phyloP scores from a whole-genome alignment of 331 rosid genomes.

The Quercus lobata region DNA sequence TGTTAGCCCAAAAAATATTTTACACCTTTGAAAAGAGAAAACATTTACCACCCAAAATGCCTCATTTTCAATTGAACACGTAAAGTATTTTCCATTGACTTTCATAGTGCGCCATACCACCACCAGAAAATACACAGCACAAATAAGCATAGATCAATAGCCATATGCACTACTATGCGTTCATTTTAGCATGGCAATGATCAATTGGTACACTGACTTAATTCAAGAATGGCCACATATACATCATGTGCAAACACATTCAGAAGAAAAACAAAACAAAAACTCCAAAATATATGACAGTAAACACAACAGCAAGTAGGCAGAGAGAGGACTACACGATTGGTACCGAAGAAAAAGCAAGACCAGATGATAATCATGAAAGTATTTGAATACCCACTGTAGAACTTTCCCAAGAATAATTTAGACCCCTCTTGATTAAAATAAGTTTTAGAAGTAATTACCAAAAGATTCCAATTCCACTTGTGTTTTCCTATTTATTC shows the following conservation, averaged over 20 bases:
- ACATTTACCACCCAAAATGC: too few species aligned
- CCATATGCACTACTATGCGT: not conserved
- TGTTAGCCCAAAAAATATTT: too few species aligned
- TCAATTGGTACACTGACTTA: not conserved
- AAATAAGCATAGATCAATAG: not conserved
- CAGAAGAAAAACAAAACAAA: not conserved
- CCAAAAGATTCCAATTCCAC: too few species aligned
- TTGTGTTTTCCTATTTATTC: too few species aligned
- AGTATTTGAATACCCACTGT: conserved; percentile 52
- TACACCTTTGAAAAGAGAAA: too few species aligned
- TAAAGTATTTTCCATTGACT: too few species aligned
- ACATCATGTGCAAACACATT: not conserved
- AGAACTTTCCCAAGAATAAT: conserved; percentile 60
- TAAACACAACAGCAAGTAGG: not conserved
- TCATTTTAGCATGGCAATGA: not conserved
- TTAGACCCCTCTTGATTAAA: too few species aligned
- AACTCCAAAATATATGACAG: not conserved
- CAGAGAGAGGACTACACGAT: not conserved
- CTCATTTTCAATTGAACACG: too few species aligned
- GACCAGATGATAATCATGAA: conserved; percentile 8
- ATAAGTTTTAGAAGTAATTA: too few species aligned
- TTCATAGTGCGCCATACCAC: too few species aligned
- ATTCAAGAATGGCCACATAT: not conserved
- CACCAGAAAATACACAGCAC: not conserved
- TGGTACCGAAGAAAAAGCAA: not conserved